Evolutionary conservation across 371 early-diverging fungal species (phyloP).

Genomic region (Mortierella sp.): DNA sequence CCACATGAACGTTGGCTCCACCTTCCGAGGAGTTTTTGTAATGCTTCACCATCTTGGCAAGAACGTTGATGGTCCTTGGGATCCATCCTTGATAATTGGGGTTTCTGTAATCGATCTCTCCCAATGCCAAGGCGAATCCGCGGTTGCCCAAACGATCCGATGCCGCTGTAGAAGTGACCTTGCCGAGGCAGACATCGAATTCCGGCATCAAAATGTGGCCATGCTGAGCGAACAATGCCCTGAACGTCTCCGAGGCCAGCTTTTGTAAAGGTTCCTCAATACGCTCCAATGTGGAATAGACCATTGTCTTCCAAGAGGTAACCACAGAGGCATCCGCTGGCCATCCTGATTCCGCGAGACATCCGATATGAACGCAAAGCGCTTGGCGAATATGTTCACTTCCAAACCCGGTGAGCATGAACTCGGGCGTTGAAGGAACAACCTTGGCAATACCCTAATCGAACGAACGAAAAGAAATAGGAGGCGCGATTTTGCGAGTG

Average conservation of each 20-base stretch:
- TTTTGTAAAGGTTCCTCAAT: conserved; percentile 77
- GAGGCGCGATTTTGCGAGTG: neutral
- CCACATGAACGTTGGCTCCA: conserved; percentile 9
- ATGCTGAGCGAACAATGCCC: conserved; percentile 58
- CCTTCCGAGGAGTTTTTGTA: neutral
- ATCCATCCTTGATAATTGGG: conserved; percentile 9
- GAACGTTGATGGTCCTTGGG: conserved; percentile 2
- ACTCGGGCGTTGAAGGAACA: conserved; percentile 58
- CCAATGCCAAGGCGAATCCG: conserved; percentile 76
- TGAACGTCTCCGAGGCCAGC: conserved; percentile 69
- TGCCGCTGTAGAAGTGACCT: conserved; percentile 41
- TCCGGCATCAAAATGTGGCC: conserved; percentile 32
- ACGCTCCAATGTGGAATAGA: conserved; percentile 69
- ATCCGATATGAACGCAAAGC: conserved; percentile 37
- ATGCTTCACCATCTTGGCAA: conserved; percentile 8
- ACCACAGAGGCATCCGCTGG: conserved; percentile 44
- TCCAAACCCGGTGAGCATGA: conserved; percentile 74
- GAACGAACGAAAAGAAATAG: neutral
- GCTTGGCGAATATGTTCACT: conserved; percentile 72
- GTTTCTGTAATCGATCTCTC: conserved; percentile 59
- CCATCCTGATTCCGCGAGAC: conserved; percentile 54
- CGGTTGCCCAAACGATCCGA: conserved; percentile 64
- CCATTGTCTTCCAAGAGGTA: conserved; percentile 61
- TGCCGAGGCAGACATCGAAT: conserved; percentile 37
- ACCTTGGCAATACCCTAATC: conserved; percentile 58